Evolutionary conservation across 306 rosid genomes (phyloP).

Genomic region (Betula pendula): DNA sequence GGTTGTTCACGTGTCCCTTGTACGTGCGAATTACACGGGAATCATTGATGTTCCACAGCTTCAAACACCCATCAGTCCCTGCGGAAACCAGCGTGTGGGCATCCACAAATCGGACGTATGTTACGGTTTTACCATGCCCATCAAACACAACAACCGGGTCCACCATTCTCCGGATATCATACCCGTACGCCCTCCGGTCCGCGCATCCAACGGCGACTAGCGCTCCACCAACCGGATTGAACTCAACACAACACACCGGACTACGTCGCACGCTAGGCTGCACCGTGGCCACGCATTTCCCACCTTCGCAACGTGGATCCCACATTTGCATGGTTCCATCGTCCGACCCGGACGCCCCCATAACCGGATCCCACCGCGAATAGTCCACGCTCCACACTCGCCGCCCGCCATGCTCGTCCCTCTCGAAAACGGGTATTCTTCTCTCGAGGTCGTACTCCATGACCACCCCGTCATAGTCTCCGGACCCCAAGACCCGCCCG

Average conservation of each 20-base stretch:
- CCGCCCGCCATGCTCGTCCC: constrained; percentile 72
- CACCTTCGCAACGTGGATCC: constrained; percentile 56
- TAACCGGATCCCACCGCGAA: constrained; percentile 35
- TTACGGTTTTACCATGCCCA: constrained; percentile 55
- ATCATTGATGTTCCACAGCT: constrained; percentile 44
- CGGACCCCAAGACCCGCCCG: constrained; percentile 46
- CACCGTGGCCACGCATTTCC: constrained; percentile 36
- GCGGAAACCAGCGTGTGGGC: constrained; percentile 39
- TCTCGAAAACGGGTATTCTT: constrained; percentile 48
- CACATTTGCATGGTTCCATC: constrained; percentile 69
- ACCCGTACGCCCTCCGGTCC: constrained; percentile 52
- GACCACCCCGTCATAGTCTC: constrained; percentile 68
- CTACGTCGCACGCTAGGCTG: constrained; percentile 35
- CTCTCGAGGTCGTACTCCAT: constrained; percentile 57
- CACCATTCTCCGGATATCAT: constrained; percentile 45
- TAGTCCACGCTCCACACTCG: constrained; percentile 69
- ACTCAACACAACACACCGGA: constrained; percentile 62
- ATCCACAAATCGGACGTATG: constrained; percentile 50
- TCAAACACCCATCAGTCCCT: constrained; percentile 51
- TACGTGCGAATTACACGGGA: constrained; percentile 42
- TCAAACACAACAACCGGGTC: constrained; percentile 43
- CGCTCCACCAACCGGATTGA: constrained; percentile 35
- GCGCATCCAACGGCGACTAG: constrained; percentile 61
- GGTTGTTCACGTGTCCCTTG: constrained; percentile 46
- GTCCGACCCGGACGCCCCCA: constrained; percentile 66